These are phyloP conservation scores for Xylariomycetidae sp. DNA, from an alignment of 2,329 filamentous ascomycete genomes.

Conservation along the genomic window DNA sequence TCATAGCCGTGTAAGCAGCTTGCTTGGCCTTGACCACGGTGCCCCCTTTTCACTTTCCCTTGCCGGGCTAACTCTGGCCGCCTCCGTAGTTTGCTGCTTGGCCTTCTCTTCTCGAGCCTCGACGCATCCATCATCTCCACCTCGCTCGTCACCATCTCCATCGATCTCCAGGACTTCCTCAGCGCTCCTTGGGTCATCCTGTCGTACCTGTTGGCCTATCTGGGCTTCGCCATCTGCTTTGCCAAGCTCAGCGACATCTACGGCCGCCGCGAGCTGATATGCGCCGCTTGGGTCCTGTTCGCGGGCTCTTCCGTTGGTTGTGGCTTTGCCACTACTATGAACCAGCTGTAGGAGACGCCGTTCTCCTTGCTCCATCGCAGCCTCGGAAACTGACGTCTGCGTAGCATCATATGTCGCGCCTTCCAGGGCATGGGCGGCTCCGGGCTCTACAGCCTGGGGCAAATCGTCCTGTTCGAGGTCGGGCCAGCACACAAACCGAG, in stretches of 20 bases:
- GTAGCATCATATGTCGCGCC: slow-evolving; percentile 51
- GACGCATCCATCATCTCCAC: slow-evolving; percentile 55
- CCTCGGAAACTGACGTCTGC: neutral
- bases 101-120: slow-evolving; percentile 50
- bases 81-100: slow-evolving; percentile 38
- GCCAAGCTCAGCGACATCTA: slow-evolving; percentile 56
- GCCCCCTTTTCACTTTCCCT: slow-evolving; percentile 4
- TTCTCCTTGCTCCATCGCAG: neutral
- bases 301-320: slow-evolving; percentile 50
- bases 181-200: slow-evolving; percentile 50
- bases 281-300: slow-evolving; percentile 48
- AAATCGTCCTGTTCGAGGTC: slow-evolving; percentile 51
- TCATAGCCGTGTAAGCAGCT: slow-evolving; percentile 34
- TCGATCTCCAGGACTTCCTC: slow-evolving; percentile 43
- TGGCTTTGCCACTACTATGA: slow-evolving; percentile 43
- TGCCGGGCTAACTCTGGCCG: slow-evolving; percentile 9
- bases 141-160: slow-evolving; percentile 50
- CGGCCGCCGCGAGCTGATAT: slow-evolving; percentile 44
- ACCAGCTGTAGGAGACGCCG: slow-evolving; percentile 43
- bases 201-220: slow-evolving; percentile 51
- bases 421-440: slow-evolving; percentile 57
- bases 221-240: slow-evolving; percentile 52
- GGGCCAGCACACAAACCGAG: slow-evolving; percentile 47
- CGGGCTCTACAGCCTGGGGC: slow-evolving; percentile 54
- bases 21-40: too few relatives aligned